Evolutionary conservation across 768 basidiomycete genomes (phyloP), one percentile per base, ranked within the genome.

Genomic region (Floccularia luteovirens): DNA sequence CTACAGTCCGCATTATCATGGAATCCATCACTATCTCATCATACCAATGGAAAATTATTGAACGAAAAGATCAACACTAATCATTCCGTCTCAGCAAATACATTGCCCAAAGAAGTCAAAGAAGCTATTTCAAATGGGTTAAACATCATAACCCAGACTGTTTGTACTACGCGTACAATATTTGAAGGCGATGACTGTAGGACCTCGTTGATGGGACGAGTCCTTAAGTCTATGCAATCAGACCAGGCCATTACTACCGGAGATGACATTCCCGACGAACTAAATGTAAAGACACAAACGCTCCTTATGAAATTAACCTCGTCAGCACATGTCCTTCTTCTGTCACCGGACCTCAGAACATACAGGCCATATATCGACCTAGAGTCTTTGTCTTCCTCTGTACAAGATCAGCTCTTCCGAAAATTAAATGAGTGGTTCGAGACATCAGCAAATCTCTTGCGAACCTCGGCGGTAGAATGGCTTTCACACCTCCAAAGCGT

Each of bases 291-390:
- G 4, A 88, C 89, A 0, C 72, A 80, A 32, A 58, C 69, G 1
- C 62, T 94, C 20, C 68, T 97, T 14, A 64, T 71, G 19, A 70
- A 71, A 6, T 70, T 94, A 17, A 90, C 90, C 0, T 91, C 92
- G 0, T 84, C 90, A 0, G 77, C 84, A 19, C 86, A 91, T 47
- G 78, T 92, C 45, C 73, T 80, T 12, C 71, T 89, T 39, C 72
- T 97, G 0, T 90, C 91, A 0, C 52, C 67, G 1, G 72, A 66
- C 43, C 72, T 97, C 44, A 74, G 72, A 47, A 70, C 74, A 3
- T 96, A 92, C 59, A 87, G 81, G 50, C 92, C 92, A 6, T 93
- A 88, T 56, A 75, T 94, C 44, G 83, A 91, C 50, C 61, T 81
- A 4, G 63, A 69, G 6, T 78, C 86, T 0, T 57, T 76, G 0